Evolutionary conservation across 2,329 filamentous ascomycete genomes (phyloP).

Genomic region (Epichloe scottii): DNA sequence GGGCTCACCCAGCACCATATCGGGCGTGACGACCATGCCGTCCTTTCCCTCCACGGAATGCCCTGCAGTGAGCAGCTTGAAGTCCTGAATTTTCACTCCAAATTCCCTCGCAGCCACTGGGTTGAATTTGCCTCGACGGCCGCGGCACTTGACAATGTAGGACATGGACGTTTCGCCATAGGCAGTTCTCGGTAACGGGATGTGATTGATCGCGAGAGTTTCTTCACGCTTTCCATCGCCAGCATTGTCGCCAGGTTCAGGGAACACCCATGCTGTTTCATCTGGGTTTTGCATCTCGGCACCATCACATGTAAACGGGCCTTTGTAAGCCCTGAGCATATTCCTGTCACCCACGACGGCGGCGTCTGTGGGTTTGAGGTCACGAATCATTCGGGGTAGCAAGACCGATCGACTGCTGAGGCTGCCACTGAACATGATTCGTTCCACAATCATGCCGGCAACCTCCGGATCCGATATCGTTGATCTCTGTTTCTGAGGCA

Average conservation of each 20-base stretch:
- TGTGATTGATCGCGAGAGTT: slow-evolving; percentile 14
- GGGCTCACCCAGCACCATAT: slow-evolving; percentile 67
- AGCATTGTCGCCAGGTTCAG: slow-evolving; percentile 7
- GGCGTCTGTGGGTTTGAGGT: slow-evolving; percentile 18
- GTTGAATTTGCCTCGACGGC: slow-evolving; percentile 71
- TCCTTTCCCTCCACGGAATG: slow-evolving; percentile 48
- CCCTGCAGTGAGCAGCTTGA: slow-evolving; percentile 47
- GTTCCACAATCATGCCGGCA: slow-evolving; percentile 20
- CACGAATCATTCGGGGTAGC: slow-evolving; percentile 13
- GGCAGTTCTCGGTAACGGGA: slow-evolving; percentile 51
- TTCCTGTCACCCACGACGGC: slow-evolving; percentile 52
- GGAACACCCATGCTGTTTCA: slow-evolving; percentile 17
- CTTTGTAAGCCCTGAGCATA: slow-evolving; percentile 55
- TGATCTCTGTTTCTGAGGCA: slow-evolving; percentile 4
- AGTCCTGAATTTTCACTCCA: slow-evolving; percentile 49
- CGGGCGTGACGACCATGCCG: slow-evolving; percentile 62
- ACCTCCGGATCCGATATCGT: slow-evolving; percentile 18
- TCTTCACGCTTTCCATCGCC: slow-evolving; percentile 7
- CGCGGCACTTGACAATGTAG: slow-evolving; percentile 71
- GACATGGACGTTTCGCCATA: slow-evolving; percentile 60
- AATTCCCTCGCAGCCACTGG: slow-evolving; percentile 48
- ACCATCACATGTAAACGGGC: slow-evolving; percentile 32
- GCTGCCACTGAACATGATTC: slow-evolving; percentile 23
- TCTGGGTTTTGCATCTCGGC: slow-evolving; percentile 10
- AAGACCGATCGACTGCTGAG: slow-evolving; percentile 14